Percentiles rank a stretch among this genome's conserved stretches.
Evolutionary conservation across 1,139 yeast species (phyloP).

Genomic region (Nakaseomyces glabratus): DNA sequence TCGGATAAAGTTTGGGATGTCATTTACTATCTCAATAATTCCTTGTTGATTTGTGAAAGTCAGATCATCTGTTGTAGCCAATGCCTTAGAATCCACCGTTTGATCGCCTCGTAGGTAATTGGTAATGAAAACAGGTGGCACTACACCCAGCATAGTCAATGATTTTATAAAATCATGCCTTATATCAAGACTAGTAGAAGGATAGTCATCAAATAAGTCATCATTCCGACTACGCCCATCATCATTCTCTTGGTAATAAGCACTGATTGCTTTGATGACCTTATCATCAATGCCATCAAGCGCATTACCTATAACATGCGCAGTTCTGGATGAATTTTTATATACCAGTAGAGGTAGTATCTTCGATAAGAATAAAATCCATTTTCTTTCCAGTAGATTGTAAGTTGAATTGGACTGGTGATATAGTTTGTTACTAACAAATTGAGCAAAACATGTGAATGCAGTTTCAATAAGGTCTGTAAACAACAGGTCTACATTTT

Average conservation of each 20-base stretch:
- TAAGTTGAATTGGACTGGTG: conserved; percentile 28
- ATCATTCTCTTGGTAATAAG: conserved; percentile 29
- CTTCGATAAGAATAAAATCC: conserved; percentile 29
- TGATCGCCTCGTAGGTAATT: conserved; percentile 41
- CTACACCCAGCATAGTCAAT: conserved; percentile 39
- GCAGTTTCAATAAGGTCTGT: conserved; percentile 30
- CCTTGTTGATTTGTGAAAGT: conserved; percentile 26
- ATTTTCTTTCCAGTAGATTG: conserved; percentile 27
- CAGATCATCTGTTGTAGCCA: conserved; percentile 26
- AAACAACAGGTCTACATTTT: conserved; percentile 16
- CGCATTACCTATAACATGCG: conserved; percentile 21
- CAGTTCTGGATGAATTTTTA: conserved; percentile 21
- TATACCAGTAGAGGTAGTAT: conserved; percentile 25
- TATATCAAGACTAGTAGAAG: conserved; percentile 41
- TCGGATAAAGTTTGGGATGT: conserved; percentile 27
- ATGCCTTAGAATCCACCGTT: conserved; percentile 29
- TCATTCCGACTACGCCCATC: conserved; percentile 25
- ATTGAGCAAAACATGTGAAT: conserved; percentile 31
- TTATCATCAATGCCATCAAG: conserved; percentile 29
- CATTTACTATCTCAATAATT: conserved; percentile 22
- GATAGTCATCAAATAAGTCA: conserved; percentile 37
- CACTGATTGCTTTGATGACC: conserved; percentile 28
- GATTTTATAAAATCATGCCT: conserved; percentile 50
- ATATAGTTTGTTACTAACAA: conserved; percentile 29
- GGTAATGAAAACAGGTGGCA: conserved; percentile 37